phyloP scores from a whole-genome alignment of 305 asterid genomes.

The Petunia hybrid region DNA sequence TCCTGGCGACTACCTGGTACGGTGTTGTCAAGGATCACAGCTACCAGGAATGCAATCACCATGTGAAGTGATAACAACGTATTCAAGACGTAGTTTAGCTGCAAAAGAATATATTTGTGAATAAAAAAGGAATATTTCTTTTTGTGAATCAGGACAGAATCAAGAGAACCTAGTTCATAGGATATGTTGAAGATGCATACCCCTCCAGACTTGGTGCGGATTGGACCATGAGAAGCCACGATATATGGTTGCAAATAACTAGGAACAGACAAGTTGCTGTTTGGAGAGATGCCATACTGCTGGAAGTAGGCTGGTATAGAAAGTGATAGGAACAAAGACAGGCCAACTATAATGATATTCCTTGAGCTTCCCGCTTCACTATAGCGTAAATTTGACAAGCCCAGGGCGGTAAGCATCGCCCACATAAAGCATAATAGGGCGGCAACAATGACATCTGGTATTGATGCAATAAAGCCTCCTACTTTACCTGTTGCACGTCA shows the following conservation, averaged over 20 bases:
- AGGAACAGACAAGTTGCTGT: conserved; percentile 77
- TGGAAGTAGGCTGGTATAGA: conserved; percentile 94
- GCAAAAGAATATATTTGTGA: conserved; percentile 40
- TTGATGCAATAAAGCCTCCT: conserved; percentile 97
- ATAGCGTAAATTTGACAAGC: conserved; percentile 90
- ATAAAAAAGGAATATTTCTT: background rate
- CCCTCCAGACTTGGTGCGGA: conserved; percentile 73
- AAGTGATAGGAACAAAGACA: conserved; percentile 86
- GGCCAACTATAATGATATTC: conserved; percentile 91
- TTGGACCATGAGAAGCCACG: conserved; percentile 96
- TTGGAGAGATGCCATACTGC: conserved; percentile 88
- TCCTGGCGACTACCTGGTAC: conserved; percentile 96
- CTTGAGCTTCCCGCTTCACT: conserved; percentile 99
- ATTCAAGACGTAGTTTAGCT: conserved; percentile 85
- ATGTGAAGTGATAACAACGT: conserved; percentile 88
- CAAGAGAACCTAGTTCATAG: background rate
- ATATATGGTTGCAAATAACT: conserved; percentile 86
- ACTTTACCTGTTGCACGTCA: conserved; percentile 76
- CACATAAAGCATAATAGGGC: conserved; percentile 98
- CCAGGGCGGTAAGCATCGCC: conserved; percentile 98
- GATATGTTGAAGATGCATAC: conserved; percentile 45
- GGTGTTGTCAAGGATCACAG: conserved; percentile 90
- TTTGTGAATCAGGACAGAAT: background rate
- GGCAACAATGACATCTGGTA: conserved; percentile 95
- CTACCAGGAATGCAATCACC: conserved; percentile 91